Conservation (phyloP, 2,329 filamentous ascomycete species). For the Colletotrichum acutatum region DNA sequence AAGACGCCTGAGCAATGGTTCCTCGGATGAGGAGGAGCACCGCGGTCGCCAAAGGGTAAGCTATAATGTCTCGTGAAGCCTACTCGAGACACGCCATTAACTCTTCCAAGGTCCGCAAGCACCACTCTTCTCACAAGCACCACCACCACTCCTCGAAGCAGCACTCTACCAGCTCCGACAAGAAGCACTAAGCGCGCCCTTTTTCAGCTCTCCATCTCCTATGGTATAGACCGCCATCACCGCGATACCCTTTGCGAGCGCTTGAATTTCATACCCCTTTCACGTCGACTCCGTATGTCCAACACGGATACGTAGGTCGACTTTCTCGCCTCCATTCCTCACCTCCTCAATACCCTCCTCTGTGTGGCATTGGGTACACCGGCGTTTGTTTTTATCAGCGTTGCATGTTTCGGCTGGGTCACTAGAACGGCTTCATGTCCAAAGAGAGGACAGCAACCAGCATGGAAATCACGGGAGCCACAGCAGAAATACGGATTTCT, state of each 20-base stretch:
- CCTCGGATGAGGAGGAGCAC: conserved; percentile 52
- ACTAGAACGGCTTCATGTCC: conserved; percentile 21
- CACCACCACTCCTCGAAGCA: conserved; percentile 30
- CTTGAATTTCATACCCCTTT: conserved; percentile 35
- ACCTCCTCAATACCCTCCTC: conserved; percentile 18
- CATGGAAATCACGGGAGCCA: conserved; percentile 20
- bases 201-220: neutral
- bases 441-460: conserved; percentile 20
- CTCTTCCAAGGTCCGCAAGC: conserved; percentile 32
- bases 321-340: conserved; percentile 11
- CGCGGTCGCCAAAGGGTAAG: conserved; percentile 52
- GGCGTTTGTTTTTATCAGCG: conserved; percentile 33
- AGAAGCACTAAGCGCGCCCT: conserved; percentile 30
- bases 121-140: conserved; percentile 34
- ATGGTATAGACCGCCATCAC: conserved; percentile 30
- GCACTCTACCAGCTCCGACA: conserved; percentile 27
- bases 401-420: conserved; percentile 32
- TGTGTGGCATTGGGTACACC: conserved; percentile 31
- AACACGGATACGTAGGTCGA: neutral
- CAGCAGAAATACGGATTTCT: neutral
- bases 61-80: neutral
- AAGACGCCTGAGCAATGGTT: conserved; percentile 52
- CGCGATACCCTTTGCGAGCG: conserved; percentile 33
- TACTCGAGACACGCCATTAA: neutral
- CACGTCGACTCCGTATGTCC: conserved; percentile 9